Percentiles rank a stretch among this genome's conserved stretches.
Evolutionary conservation across 129 eudicot species (phyloP).

Genomic region (Kitagawia praeruptora): DNA sequence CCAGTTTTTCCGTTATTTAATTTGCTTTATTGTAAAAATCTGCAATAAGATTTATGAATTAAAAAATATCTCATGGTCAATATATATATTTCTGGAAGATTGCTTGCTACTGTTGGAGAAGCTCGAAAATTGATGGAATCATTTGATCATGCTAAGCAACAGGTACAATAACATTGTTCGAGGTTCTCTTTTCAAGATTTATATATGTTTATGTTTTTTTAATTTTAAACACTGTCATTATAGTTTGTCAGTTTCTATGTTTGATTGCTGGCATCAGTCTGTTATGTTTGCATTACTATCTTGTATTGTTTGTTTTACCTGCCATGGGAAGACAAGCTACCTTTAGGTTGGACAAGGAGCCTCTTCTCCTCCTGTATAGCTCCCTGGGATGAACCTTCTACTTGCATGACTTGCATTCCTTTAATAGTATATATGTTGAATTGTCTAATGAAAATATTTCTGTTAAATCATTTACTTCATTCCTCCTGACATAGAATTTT

Average conservation of each 20-base stretch:
- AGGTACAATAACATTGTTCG: conserved; percentile 24
- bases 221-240: background rate
- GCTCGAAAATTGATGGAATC: too few species aligned
- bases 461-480: background rate
- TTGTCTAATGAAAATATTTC: background rate
- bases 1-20: too few species aligned
- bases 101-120: too few species aligned
- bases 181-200: background rate
- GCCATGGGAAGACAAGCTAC: background rate
- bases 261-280: background rate
- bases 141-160: too few species aligned
- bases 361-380: background rate
- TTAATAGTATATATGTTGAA: background rate
- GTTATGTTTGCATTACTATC: background rate
- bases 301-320: background rate
- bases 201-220: background rate
- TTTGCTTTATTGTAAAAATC: too few species aligned
- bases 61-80: too few species aligned
- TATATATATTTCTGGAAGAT: too few species aligned
- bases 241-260: background rate
- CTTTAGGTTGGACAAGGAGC: background rate
- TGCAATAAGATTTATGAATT: too few species aligned
- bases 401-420: background rate
- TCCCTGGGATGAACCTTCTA: background rate
- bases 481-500: background rate